Evolutionary conservation across 192 early-diverging fungal genomes (phyloP).

Genomic region (Rhizoclosmatium globosum): DNA sequence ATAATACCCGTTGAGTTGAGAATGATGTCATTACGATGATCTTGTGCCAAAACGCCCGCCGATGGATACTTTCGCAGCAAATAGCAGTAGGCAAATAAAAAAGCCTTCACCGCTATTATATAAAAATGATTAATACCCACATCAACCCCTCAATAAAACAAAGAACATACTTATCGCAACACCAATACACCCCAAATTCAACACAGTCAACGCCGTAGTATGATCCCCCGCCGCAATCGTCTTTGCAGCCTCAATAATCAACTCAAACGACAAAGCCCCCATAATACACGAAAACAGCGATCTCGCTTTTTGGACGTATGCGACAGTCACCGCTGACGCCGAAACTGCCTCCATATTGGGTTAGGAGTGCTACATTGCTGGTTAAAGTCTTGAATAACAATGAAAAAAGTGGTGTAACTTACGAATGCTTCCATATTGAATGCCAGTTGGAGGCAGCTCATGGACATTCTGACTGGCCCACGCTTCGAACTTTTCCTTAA

Average conservation of each 20-base stretch:
- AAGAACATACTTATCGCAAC: neutral
- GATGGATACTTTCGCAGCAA: slow-evolving; percentile 59
- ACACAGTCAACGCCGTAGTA: neutral
- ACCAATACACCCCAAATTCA: slow-evolving; percentile 2
- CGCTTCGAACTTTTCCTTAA: neutral
- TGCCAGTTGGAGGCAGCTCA: neutral
- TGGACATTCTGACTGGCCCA: neutral
- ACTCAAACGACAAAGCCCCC: slow-evolving; percentile 74
- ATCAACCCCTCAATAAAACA: neutral
- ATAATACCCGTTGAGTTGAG: slow-evolving; percentile 70
- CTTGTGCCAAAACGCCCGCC: slow-evolving; percentile 74
- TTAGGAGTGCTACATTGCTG: neutral
- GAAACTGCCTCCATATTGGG: neutral
- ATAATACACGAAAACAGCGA: slow-evolving; percentile 56
- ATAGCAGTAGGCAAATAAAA: neutral
- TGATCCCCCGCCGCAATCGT: neutral
- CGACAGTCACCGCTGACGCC: neutral
- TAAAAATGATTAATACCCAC: neutral
- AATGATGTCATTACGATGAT: slow-evolving; percentile 79
- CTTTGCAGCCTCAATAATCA: slow-evolving; percentile 49
- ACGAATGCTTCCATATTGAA: too few species aligned
- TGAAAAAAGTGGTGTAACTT: too few species aligned
- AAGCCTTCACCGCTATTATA: neutral
- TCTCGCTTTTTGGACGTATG: neutral
- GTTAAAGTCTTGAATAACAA: too few species aligned